Percentiles rank a stretch among this genome's conserved stretches.
These are phyloP conservation scores for Penicillium sp. DNA, from an alignment of 2,329 filamentous ascomycete species.

Conservation along the genomic window DNA sequence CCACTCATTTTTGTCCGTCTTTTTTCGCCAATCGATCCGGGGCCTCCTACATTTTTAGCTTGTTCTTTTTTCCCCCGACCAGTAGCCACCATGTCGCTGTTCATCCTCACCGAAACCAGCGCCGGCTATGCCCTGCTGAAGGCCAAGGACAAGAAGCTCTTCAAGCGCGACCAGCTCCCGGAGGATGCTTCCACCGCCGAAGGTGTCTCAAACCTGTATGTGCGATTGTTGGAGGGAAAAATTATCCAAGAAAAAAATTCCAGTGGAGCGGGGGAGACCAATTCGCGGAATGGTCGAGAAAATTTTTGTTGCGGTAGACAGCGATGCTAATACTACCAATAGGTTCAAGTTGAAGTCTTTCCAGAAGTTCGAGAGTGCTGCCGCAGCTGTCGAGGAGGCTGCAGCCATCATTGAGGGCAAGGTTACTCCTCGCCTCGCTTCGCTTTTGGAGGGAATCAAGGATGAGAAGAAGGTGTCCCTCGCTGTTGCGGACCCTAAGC, in stretches of 20 bases:
- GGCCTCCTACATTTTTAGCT: constrained; percentile 12
- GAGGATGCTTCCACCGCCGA: constrained; percentile 76
- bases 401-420: constrained; percentile 88
- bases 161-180: constrained; percentile 80
- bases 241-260: neutral
- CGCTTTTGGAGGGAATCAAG: constrained; percentile 84
- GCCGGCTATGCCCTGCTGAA: constrained; percentile 98
- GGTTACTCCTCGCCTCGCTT: constrained; percentile 81
- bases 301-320: constrained; percentile 25
- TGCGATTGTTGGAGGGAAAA: constrained; percentile 22
- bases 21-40: constrained; percentile 24
- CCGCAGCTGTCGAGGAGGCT: constrained; percentile 86
- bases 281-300: constrained; percentile 12
- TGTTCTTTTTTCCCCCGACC: constrained; percentile 24
- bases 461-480: constrained; percentile 96
- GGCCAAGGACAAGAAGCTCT: constrained; percentile 95
- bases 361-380: constrained; percentile 93
- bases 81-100: constrained; percentile 71
- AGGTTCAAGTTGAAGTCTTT: constrained; percentile 96
- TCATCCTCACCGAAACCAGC: constrained; percentile 90
- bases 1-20: constrained; percentile 26
- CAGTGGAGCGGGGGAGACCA: constrained; percentile 5
- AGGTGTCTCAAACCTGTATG: constrained; percentile 81
- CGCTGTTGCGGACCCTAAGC: constrained; percentile 89
- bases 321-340: constrained; percentile 24